Evolutionary conservation across 345 rosid species (phyloP), one percentile per base, ranked within the genome.

Genomic region (Clausena lansium): DNA sequence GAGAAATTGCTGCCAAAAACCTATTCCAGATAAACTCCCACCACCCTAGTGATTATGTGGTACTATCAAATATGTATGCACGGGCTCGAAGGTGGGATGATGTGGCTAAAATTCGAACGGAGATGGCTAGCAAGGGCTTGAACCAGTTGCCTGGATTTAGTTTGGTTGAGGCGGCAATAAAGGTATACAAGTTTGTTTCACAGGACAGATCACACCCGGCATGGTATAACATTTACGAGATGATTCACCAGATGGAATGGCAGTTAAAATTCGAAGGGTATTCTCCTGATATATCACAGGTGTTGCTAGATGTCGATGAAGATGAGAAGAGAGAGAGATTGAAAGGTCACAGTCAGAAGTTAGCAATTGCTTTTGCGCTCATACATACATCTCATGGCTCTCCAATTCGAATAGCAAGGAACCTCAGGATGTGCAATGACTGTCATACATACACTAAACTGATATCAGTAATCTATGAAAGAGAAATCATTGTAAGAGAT

Each of bases 211-310:
- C 86, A n/a, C 87, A 84, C 30, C 86, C 81, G 1, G 76, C 78
- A 66, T 78, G 86, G 28, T 39, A 82, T 47, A 88, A 70, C 9
- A 76, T 89, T 24, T 78, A 86, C 38, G 89, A 87, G 78, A 93
- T 90, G 94, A 84, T 93, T 80, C 86, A 90, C 84, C 96, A 93
- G 81, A 91, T 90, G 94, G 96, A 90, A 81, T 91, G 98, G 98
- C 98, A 93, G 81, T 77, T 93, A 81, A 90, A 85, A 74, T 93
- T 93, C 28, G 94, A 93, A 81, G 98, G 98, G 11, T 93, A 93
- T 68, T 38, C 70, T 19, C 87, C 93, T 5, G 94, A 93, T 45
- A 74, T 85, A 59, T 87, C 89, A 59, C 91, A 89, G 79, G 87
- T 90, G 78, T 70, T 85, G 81, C 62, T 88, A 14, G 84, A 91